A percentile compares a stretch with the other conserved stretches of the same genome.
phyloP scores from a whole-genome alignment of 2,329 filamentous ascomycete species.

The Colletotrichum horii region DNA sequence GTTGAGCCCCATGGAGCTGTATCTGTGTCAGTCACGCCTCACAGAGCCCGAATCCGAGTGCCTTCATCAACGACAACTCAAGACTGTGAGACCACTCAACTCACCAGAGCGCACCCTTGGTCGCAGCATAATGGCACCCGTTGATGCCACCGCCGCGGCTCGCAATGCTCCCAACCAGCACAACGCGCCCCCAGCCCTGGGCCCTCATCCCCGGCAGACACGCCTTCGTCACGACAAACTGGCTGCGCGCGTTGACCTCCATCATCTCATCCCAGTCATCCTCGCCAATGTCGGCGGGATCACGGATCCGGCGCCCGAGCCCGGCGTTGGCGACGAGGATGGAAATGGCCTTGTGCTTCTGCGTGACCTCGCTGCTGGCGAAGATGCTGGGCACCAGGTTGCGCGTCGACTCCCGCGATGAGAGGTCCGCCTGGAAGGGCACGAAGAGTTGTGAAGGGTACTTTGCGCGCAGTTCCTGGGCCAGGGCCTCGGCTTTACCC shows the following conservation, averaged over 20 bases:
- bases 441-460: constrained; percentile 33
- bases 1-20: constrained; percentile 39
- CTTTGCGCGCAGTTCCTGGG: constrained; percentile 26
- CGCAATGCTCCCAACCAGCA: constrained; percentile 38
- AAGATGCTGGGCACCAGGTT: constrained; percentile 27
- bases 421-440: constrained; percentile 31
- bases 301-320: constrained; percentile 35
- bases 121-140: constrained; percentile 39
- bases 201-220: constrained; percentile 34
- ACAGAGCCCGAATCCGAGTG: not conserved
- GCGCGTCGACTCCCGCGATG: constrained; percentile 29
- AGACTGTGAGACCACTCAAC: not conserved
- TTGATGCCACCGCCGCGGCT: constrained; percentile 37
- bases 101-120: constrained; percentile 31
- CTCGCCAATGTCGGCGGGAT: constrained; percentile 35
- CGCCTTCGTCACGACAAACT: constrained; percentile 37
- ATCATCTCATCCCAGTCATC: constrained; percentile 41
- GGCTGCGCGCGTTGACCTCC: constrained; percentile 37
- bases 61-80: too few relatives aligned
- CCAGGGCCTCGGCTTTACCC: constrained; percentile 34
- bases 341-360: constrained; percentile 32
- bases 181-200: constrained; percentile 35
- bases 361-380: constrained; percentile 10
- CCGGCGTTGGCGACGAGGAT: constrained; percentile 38
- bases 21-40: not conserved